phyloP scores from a whole-genome alignment of 306 rosid genomes.

The Vicia villosa region DNA sequence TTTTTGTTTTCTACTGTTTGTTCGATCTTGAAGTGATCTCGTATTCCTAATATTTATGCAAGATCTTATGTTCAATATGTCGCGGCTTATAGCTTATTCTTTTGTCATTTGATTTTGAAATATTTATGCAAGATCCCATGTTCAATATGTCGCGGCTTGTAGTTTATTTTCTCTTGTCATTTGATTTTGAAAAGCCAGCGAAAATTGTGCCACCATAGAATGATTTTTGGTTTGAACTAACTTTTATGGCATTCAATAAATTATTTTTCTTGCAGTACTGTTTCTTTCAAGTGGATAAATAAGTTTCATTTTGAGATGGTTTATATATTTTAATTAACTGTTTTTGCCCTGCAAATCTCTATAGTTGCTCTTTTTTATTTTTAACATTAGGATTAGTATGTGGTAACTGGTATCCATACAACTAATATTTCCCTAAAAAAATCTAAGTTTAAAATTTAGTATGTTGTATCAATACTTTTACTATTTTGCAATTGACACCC shows the following conservation, averaged over 20 bases:
- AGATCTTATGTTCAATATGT: slow-evolving; percentile 22
- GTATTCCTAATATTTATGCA: background rate
- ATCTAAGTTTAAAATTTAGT: background rate
- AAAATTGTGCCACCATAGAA: slow-evolving; percentile 11
- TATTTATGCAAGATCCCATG: no score
- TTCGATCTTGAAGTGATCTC: background rate
- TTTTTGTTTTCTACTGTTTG: background rate
- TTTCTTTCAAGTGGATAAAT: slow-evolving; percentile 6
- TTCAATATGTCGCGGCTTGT: no score
- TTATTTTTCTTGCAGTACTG: background rate
- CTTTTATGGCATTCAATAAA: background rate
- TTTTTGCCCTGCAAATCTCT: slow-evolving; percentile 5
- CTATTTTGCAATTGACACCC: slow-evolving; percentile 11
- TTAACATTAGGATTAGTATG: background rate
- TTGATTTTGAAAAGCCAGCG: slow-evolving; percentile 12
- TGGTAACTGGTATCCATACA: background rate
- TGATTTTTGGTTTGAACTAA: background rate
- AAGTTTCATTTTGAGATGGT: slow-evolving; percentile 6
- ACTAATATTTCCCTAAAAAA: slow-evolving; percentile 4
- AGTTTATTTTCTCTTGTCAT: no score
- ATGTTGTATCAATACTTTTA: background rate
- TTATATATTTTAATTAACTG: slow-evolving; percentile 15
- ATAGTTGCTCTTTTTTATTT: background rate
- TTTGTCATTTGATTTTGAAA: no score
- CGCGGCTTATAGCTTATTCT: slow-evolving; percentile 4